Conservation (phyloP, 768 basidiomycete genomes). For the Hemileccinum rubropunctum region DNA sequence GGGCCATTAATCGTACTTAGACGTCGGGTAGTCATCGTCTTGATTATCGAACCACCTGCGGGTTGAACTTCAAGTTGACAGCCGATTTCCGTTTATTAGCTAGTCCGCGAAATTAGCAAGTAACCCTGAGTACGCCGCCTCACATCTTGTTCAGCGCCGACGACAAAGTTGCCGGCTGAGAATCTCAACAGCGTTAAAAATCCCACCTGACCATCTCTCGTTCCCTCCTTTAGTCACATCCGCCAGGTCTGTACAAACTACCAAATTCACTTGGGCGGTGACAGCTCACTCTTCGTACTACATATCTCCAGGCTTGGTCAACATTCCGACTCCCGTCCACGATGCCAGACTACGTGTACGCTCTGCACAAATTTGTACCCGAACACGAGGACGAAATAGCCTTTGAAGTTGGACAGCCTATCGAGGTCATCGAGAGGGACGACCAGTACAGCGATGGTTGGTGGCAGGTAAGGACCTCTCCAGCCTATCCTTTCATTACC, state of each 20-base stretch:
- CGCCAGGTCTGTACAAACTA: too few species aligned
- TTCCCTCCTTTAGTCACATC: not conserved
- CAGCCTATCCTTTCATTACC: slow-evolving; percentile 5
- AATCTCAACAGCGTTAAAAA: slow-evolving; percentile 3
- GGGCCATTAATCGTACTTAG: slow-evolving; percentile 25
- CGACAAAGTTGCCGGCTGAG: slow-evolving; percentile 4
- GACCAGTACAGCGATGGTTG: slow-evolving; percentile 93
- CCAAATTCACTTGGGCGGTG: too few species aligned
- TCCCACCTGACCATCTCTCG: not conserved
- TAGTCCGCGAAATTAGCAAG: not conserved
- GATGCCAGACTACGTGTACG: slow-evolving; percentile 86
- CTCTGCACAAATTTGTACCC: slow-evolving; percentile 82
- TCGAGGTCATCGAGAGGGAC: slow-evolving; percentile 91
- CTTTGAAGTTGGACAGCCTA: slow-evolving; percentile 81
- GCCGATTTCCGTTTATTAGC: too few species aligned
- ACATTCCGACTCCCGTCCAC: slow-evolving; percentile 3
- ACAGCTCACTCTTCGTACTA: too few species aligned
- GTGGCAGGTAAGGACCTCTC: slow-evolving; percentile 65
- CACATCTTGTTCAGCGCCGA: slow-evolving; percentile 11
- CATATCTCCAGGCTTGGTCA: not conserved
- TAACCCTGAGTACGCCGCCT: slow-evolving; percentile 5
- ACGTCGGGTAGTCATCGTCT: slow-evolving; percentile 19
- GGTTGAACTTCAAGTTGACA: too few species aligned
- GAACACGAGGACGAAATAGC: slow-evolving; percentile 93
- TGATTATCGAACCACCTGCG: too few species aligned